phyloP scores from a whole-genome alignment of 2,329 filamentous ascomycete genomes.

The Bertia moriformis region DNA sequence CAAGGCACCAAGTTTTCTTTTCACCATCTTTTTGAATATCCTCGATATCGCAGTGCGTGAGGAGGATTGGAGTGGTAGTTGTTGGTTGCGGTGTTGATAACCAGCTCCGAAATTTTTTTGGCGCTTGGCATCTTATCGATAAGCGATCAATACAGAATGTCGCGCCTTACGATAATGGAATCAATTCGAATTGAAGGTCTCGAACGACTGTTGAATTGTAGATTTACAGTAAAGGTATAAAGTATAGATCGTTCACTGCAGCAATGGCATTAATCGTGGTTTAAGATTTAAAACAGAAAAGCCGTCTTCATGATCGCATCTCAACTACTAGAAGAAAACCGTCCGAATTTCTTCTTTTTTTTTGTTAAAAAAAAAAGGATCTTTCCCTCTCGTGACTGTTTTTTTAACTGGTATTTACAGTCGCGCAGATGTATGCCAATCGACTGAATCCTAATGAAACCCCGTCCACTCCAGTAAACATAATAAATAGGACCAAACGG shows the following conservation, averaged over 20 bases:
- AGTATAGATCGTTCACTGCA: too few species aligned
- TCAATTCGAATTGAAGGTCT: too few species aligned
- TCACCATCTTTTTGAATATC: slow-evolving; percentile 43
- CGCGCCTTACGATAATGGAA: too few species aligned
- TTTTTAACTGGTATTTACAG: slow-evolving; percentile 20
- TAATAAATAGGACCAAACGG: slow-evolving; percentile 11
- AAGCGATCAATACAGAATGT: too few species aligned
- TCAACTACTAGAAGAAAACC: slow-evolving; percentile 22
- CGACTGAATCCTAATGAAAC: slow-evolving; percentile 21
- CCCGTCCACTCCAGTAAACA: slow-evolving; percentile 18
- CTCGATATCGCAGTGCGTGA: not conserved
- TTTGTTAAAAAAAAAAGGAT: too few species aligned
- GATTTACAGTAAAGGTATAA: too few species aligned
- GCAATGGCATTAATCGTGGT: too few species aligned
- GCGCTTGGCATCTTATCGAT: not conserved
- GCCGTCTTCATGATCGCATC: slow-evolving; percentile 24
- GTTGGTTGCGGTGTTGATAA: not conserved
- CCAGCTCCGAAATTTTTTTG: not conserved
- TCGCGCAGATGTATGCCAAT: slow-evolving; percentile 21
- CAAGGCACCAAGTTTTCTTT: slow-evolving; percentile 78
- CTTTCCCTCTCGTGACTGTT: slow-evolving; percentile 18
- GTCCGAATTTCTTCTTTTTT: slow-evolving; percentile 16
- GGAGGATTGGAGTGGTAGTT: not conserved
- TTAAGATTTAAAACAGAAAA: too few species aligned
- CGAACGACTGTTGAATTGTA: too few species aligned